phyloP scores from a whole-genome alignment of 169 alveolate species.

The Babesia ovata region DNA sequence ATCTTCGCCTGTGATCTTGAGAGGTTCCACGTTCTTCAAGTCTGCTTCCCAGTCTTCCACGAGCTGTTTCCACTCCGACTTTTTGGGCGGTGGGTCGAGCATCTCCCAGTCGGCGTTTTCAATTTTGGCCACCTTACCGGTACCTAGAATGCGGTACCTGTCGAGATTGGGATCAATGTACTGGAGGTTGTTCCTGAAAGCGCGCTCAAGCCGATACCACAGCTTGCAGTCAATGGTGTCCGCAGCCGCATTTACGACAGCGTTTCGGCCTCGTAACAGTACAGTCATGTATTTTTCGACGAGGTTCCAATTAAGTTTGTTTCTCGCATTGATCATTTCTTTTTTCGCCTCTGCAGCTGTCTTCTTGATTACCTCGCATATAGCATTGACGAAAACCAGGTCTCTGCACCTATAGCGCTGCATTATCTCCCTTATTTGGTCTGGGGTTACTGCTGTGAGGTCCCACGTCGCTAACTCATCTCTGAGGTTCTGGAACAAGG shows the following conservation, averaged over 20 bases:
- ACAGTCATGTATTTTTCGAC: slow-evolving; percentile 31
- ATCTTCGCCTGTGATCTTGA: slow-evolving; percentile 35
- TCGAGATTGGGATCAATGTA: slow-evolving; percentile 2
- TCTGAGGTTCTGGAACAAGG: slow-evolving; percentile 19
- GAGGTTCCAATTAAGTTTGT: slow-evolving; percentile 39
- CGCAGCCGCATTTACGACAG: slow-evolving; percentile 26
- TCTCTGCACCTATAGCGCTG: slow-evolving; percentile 40
- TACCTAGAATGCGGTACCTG: slow-evolving; percentile 44
- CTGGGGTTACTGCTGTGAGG: slow-evolving; percentile 36
- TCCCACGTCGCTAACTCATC: slow-evolving; percentile 48
- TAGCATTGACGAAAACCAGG: slow-evolving; percentile 46
- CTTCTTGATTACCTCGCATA: slow-evolving; percentile 50
- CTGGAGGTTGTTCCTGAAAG: slow-evolving; percentile 26
- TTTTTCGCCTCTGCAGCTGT: slow-evolving; percentile 13
- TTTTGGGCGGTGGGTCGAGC: slow-evolving; percentile 29
- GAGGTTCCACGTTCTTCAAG: slow-evolving; percentile 16
- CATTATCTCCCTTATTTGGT: slow-evolving; percentile 20
- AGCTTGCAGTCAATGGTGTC: slow-evolving; percentile 41
- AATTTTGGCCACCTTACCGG: slow-evolving; percentile 8
- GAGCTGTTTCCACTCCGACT: slow-evolving; percentile 10
- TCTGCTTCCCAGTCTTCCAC: slow-evolving; percentile 20
- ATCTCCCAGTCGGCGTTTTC: slow-evolving; percentile 59
- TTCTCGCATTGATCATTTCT: slow-evolving; percentile 41
- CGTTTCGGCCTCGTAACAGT: slow-evolving; percentile 18
- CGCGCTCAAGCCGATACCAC: slow-evolving; percentile 52